A percentile compares a stretch with the other conserved stretches of the same genome.
Evolutionary conservation across 257 asterid genomes (phyloP).

Genomic region (Datura wrightii): DNA sequence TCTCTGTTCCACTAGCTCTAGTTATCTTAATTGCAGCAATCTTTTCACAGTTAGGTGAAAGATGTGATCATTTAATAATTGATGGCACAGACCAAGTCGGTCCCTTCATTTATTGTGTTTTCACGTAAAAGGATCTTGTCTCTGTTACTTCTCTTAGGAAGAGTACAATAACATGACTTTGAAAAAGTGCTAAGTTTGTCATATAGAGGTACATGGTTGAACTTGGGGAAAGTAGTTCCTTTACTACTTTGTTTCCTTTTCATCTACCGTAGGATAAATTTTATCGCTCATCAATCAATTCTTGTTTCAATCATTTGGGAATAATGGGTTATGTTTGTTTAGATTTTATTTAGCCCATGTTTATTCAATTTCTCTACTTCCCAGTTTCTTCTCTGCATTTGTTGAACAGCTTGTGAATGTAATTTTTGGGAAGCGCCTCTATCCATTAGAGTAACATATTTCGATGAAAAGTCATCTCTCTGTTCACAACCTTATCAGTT

Average conservation of each 20-base stretch:
- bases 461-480: background rate
- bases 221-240: constrained; percentile 23
- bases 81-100: background rate
- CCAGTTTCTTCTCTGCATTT: background rate
- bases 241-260: constrained; percentile 9
- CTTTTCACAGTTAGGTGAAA: constrained; percentile 20
- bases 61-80: background rate
- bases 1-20: constrained; percentile 1
- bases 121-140: constrained; percentile 27
- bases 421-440: background rate
- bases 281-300: constrained; percentile 4
- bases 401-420: background rate
- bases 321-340: constrained; percentile 4
- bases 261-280: background rate
- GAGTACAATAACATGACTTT: constrained; percentile 1
- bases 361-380: background rate
- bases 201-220: background rate
- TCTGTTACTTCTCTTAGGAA: background rate
- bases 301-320: constrained; percentile 8
- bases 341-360: constrained; percentile 1
- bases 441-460: background rate
- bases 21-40: constrained; percentile 15
- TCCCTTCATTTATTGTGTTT: background rate
- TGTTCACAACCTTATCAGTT: constrained; percentile 3
- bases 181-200: constrained; percentile 9